These are phyloP conservation scores for Pseudognaphalium luteoalbum DNA, from an alignment of 129 eudicot genomes.

Conservation along the genomic window DNA sequence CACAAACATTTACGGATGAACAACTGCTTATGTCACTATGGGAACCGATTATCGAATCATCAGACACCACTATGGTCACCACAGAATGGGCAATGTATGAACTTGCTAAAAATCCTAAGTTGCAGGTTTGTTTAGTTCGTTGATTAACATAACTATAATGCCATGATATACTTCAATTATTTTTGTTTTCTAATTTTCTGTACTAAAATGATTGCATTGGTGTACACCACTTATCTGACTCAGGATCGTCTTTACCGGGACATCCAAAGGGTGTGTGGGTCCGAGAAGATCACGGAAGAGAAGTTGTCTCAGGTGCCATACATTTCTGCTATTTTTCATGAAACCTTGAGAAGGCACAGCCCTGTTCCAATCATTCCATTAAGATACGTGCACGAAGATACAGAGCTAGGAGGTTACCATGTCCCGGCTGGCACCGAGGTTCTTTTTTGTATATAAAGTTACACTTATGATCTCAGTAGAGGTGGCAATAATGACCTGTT, in stretches of 20 bases:
- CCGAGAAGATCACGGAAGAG: slow-evolving; percentile 51
- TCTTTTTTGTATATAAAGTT: not conserved
- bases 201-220: slow-evolving; percentile 2
- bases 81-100: slow-evolving; percentile 77
- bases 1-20: slow-evolving; percentile 39
- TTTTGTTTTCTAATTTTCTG: not conserved
- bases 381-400: slow-evolving; percentile 56
- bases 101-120: slow-evolving; percentile 51
- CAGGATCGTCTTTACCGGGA: slow-evolving; percentile 56
- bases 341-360: slow-evolving; percentile 53
- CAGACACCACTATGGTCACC: slow-evolving; percentile 67
- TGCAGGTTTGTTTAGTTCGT: slow-evolving; percentile 45
- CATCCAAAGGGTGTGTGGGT: slow-evolving; percentile 53
- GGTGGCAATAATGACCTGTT: not conserved
- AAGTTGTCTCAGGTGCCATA: slow-evolving; percentile 49
- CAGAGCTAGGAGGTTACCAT: slow-evolving; percentile 57
- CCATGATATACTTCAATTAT: not conserved
- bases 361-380: slow-evolving; percentile 58
- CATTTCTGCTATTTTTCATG: slow-evolving; percentile 56
- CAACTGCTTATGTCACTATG: slow-evolving; percentile 54
- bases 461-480: slow-evolving; percentile 6
- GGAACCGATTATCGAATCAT: slow-evolving; percentile 69
- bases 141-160: not conserved
- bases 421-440: slow-evolving; percentile 71
- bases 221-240: slow-evolving; percentile 2